Base-by-base conservation (phyloP, 2,329 filamentous ascomycete genomes). In the Aspergillus persii region DNA sequence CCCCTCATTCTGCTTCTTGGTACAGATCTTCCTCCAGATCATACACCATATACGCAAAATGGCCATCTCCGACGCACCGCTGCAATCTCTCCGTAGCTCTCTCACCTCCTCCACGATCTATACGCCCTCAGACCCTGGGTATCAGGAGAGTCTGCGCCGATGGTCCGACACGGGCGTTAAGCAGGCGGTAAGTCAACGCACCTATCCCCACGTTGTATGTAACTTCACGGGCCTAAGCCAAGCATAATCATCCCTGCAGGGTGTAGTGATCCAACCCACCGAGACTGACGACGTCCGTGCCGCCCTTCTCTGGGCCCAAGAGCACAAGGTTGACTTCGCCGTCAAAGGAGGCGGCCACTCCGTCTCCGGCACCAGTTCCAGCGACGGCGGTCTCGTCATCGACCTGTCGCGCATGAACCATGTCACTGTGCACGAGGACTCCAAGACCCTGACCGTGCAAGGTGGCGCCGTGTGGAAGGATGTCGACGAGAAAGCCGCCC, bases 381-480 rank as follows among this genome's bases (percentile, higher is more conserved):
- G 81, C 1, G 69, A 79, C 30, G 79, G 81, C n/a, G 85, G 84
- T 4, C 73, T 87, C 47, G 80, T 87, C 8, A 80, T 88, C 57
- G 83, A 86, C 65, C 76, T 88, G 15, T 77, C 76, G 2, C 73
- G 78, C 30, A 81, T 88, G 79, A 76, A 79, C 2, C 66, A 72
- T 0, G 81, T 86, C 9, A 73, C 69, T 0, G 82, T 87, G 8
- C 77, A 87, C 54, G 23, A 69, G 0, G 68, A 71, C 2, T 74
- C 71, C 6, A 76, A 79, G 57, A 81, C 78, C 1, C 76, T 86
- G 48, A 77, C 73, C 0, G 80, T 78, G 5, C 79, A 81, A 53
- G 83, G 84, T 26, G 84, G 84, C n/a, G 79, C 80, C 50, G 71
- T 77, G 2, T 86, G 84, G 83, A 75, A 74, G 57, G 81, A 86